phyloP scores from a whole-genome alignment of 108 stramenopile species.

The Cyclotella cryptica region DNA sequence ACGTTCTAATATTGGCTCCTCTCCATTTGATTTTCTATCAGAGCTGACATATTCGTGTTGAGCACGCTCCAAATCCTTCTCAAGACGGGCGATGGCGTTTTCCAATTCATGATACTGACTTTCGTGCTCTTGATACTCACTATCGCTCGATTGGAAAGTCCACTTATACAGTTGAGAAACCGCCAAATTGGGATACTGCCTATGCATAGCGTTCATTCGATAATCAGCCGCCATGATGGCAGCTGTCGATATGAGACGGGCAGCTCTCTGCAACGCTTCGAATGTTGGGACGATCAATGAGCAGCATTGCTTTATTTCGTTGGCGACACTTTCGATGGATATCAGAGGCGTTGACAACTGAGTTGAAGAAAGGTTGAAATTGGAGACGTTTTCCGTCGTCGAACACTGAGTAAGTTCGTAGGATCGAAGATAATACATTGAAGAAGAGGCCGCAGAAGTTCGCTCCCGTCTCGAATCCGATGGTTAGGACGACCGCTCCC shows the following conservation, averaged over 20 bases:
- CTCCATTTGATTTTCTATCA: neutral
- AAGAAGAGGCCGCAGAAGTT: neutral
- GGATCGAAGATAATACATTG: neutral
- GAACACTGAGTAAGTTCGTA: neutral
- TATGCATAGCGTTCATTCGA: constrained; percentile 40
- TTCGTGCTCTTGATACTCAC: constrained; percentile 19
- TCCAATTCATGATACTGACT: constrained; percentile 52
- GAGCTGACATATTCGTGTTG: constrained; percentile 64
- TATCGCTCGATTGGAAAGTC: constrained; percentile 4
- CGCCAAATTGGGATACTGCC: constrained; percentile 25
- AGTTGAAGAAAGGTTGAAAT: neutral
- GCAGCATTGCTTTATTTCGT: constrained; percentile 11
- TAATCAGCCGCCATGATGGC: constrained; percentile 70
- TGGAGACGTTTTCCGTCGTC: neutral
- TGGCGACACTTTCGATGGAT: neutral
- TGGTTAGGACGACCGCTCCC: no score
- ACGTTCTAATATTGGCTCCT: constrained; percentile 10
- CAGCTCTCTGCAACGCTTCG: constrained; percentile 68
- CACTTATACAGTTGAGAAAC: neutral
- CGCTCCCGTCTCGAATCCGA: neutral
- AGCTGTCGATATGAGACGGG: constrained; percentile 63
- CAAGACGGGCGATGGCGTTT: constrained; percentile 35
- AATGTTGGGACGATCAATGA: constrained; percentile 62
- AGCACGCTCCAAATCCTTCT: constrained; percentile 62
- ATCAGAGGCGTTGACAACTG: neutral